Conservation (phyloP, 73 alveolate genomes). For the Paramecium biaurelia region DNA sequence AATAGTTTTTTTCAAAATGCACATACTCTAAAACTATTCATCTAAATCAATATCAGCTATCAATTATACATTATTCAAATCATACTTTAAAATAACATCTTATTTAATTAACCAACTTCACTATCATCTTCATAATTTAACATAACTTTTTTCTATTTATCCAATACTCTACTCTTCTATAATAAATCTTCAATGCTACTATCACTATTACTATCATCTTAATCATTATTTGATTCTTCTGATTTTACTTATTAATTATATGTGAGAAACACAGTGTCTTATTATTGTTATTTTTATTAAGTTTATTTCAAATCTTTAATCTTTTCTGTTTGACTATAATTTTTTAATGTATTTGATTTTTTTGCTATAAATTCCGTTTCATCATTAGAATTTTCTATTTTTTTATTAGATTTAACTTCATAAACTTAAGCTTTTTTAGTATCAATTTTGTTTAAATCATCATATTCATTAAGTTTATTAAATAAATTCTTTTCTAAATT, state of each 20-base stretch:
- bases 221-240: background rate
- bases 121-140: background rate
- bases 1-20: background rate
- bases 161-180: background rate
- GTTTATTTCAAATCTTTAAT: background rate
- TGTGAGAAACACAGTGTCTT: background rate
- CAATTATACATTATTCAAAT: background rate
- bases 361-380: background rate
- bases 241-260: background rate
- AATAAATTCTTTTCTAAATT: background rate
- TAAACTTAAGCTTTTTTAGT: background rate
- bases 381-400: background rate
- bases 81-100: background rate
- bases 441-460: background rate
- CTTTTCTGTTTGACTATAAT: background rate
- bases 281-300: background rate
- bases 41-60: background rate
- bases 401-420: background rate
- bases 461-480: conserved; percentile 2
- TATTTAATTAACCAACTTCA: background rate
- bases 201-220: background rate
- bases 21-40: background rate
- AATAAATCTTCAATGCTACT: background rate
- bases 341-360: background rate
- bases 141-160: background rate